Conservation (phyloP, 1,284 basidiomycete species). For the Vanrija sp. region DNA sequence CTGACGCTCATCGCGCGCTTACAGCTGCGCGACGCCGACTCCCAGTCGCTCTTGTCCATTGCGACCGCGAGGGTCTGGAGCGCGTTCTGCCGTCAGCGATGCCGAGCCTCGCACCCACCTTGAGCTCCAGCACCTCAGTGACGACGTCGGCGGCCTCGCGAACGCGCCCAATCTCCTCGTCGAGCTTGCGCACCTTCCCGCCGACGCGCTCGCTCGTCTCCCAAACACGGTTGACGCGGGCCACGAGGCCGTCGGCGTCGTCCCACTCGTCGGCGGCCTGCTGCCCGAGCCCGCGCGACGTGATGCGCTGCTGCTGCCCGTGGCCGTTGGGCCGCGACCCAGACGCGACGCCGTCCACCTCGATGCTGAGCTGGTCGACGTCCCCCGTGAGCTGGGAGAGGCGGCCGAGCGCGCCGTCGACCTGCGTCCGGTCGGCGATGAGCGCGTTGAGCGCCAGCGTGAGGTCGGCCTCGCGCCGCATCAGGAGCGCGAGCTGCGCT, state of each 20-base stretch:
- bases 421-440: slow-evolving; percentile 64
- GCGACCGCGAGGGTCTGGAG: slow-evolving; percentile 68
- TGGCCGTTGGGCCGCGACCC: slow-evolving; percentile 1
- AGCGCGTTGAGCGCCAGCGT: slow-evolving; percentile 71
- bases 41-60: slow-evolving; percentile 89
- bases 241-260: slow-evolving; percentile 39
- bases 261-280: slow-evolving; percentile 18
- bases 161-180: slow-evolving; percentile 85
- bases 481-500: slow-evolving; percentile 55
- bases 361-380: slow-evolving; percentile 60
- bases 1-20: slow-evolving; percentile 82
- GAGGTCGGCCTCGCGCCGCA: slow-evolving; percentile 71
- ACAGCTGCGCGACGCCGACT: slow-evolving; percentile 85
- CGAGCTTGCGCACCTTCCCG: slow-evolving; percentile 76
- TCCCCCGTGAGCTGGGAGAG: slow-evolving; percentile 62
- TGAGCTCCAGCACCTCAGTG: slow-evolving; percentile 81
- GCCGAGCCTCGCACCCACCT: slow-evolving; percentile 53
- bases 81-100: slow-evolving; percentile 59
- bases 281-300: slow-evolving; percentile 25
- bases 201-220: slow-evolving; percentile 85
- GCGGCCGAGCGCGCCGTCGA: slow-evolving; percentile 61
- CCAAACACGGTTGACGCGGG: slow-evolving; percentile 44
- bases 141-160: slow-evolving; percentile 79
- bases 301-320: not conserved
- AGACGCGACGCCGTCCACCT: slow-evolving; percentile 54